Conservation (phyloP, 2,329 filamentous ascomycete species). For the Karstenula rhodostoma region DNA sequence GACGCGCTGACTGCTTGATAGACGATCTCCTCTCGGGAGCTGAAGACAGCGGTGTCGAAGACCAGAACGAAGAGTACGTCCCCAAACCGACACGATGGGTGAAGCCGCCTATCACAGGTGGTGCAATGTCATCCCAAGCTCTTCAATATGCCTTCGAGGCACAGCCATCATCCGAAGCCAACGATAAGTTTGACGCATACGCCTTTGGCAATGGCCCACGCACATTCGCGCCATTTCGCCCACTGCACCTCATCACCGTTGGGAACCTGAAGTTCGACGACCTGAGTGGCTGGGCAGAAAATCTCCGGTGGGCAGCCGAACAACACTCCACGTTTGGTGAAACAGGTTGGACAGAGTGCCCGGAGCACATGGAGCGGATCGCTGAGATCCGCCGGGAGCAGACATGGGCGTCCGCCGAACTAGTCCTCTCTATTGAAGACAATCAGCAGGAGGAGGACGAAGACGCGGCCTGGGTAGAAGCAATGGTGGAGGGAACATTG, state of each 20-base stretch:
- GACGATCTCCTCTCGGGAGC: neutral
- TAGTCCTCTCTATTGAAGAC: slow-evolving; percentile 8
- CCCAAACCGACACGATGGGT: neutral
- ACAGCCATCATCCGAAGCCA: neutral
- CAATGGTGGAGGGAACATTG: neutral
- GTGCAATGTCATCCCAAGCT: neutral
- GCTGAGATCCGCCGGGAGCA: slow-evolving; percentile 22
- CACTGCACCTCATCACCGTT: slow-evolving; percentile 22
- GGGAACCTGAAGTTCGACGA: slow-evolving; percentile 23
- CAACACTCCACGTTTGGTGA: slow-evolving; percentile 22
- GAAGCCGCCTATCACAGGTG: neutral
- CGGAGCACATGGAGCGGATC: slow-evolving; percentile 35
- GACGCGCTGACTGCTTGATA: neutral
- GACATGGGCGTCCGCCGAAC: slow-evolving; percentile 31
- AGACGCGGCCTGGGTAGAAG: neutral
- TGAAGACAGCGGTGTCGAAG: neutral
- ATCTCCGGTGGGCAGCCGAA: slow-evolving; percentile 32
- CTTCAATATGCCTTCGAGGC: neutral
- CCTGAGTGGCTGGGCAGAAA: slow-evolving; percentile 35
- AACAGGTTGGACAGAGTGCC: slow-evolving; percentile 34
- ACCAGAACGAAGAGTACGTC: neutral
- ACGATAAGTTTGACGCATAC: slow-evolving; percentile 12
- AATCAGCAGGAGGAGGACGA: neutral
- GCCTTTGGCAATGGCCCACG: slow-evolving; percentile 30
- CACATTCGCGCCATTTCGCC: slow-evolving; percentile 25